A percentile compares a stretch with the other conserved stretches of the same genome.
phyloP scores from a whole-genome alignment of 179 eudicot species.

The Silene vulgaris region DNA sequence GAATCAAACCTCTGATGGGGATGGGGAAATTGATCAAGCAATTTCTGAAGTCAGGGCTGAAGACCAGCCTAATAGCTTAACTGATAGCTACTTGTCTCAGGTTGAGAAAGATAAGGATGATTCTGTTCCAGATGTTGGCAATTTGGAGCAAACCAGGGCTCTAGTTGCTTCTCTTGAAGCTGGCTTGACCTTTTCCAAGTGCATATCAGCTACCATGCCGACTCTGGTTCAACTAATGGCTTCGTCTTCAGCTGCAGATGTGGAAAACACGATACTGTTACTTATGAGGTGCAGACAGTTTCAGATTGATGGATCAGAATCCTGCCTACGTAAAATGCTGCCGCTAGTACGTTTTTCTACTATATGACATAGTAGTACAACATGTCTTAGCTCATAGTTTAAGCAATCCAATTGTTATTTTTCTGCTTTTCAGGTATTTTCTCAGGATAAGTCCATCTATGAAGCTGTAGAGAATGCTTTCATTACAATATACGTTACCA shows the following conservation, averaged over 20 bases:
- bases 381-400: neutral
- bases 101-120: conserved; percentile 48
- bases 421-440: conserved; percentile 54
- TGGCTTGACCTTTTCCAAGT: conserved; percentile 74
- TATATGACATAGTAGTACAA: neutral
- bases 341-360: conserved; percentile 56
- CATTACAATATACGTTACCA: conserved; percentile 71
- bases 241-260: conserved; percentile 89
- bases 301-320: conserved; percentile 89
- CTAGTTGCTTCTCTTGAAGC: conserved; percentile 93
- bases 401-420: neutral
- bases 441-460: conserved; percentile 83
- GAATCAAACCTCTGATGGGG: conserved; percentile 38
- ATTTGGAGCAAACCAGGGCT: conserved; percentile 87
- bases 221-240: conserved; percentile 92
- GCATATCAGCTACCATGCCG: conserved; percentile 75
- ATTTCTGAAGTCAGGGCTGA: conserved; percentile 28
- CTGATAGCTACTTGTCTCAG: conserved; percentile 65
- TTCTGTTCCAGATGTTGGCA: conserved; percentile 86
- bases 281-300: conserved; percentile 96
- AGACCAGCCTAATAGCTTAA: conserved; percentile 54
- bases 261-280: conserved; percentile 78
- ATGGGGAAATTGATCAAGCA: conserved; percentile 53
- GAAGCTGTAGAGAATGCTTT: conserved; percentile 98
- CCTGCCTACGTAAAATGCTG: conserved; percentile 87